Evolutionary conservation across 305 asterid species (phyloP), one percentile per base, ranked within the genome.

Genomic region (Lippia alba): DNA sequence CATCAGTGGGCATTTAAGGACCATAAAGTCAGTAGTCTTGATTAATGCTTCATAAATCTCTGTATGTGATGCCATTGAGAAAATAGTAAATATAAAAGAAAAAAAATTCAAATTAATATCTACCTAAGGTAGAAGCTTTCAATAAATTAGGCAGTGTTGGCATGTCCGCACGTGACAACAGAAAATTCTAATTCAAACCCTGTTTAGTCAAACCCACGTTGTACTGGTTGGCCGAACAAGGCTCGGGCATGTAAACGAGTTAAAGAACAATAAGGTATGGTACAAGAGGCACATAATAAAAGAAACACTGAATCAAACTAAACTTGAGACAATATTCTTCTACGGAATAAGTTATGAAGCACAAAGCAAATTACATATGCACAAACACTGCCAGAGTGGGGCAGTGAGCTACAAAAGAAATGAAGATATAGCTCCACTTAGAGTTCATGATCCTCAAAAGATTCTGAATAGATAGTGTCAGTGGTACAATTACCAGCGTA

Each of bases 341-440:
- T 46, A 60, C 61, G 10, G 17, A 72, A 72, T 76, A 70, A 65
- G 66, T 74, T 59, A 58, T 24, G 1, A 24, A 24, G 72, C 67
- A 56, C 33, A 49, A 51, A 55, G 75, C 63, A 61, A 24, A 66
- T 69, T 64, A 75, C 77, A 56, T 78, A 81, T 72, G 69, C 73
- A 78, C 83, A 72, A 24, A 51, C 44, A 71, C 72, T 56, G 66
- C 16, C 24, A 51, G 32, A 40, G 40, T 39, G 49, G 19, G 56
- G 72, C 69, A 40, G 66, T 30, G 11, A 65, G 74, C 74, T 61
- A 62, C 58, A 50, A 61, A 69, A 69, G 70, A 14, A 60, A 70
- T 57, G 30, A 53, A 50, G 45, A 30, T 59, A 62, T 60, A 40
- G 44, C 45, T 32, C 39, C 8, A 55, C 44, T 54, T 46, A 40